These are phyloP conservation scores for Trichopus zeylanicus DNA, from an alignment of 116 monocot species.

Conservation along the genomic window DNA sequence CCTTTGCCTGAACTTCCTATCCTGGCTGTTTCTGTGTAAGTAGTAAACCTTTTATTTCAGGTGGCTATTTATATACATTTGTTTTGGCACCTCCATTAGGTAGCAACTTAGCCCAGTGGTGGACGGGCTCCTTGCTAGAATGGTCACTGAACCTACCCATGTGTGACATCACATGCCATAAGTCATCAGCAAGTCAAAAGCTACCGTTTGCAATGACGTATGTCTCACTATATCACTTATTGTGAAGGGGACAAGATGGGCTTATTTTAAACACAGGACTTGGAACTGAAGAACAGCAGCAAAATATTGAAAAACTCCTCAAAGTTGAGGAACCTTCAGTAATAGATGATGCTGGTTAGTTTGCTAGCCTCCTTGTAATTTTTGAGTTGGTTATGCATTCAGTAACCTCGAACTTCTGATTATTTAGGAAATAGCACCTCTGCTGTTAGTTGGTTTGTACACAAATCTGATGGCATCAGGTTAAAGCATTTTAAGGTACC, in stretches of 20 bases:
- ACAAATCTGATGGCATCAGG: conserved; percentile 57
- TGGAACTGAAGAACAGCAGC: conserved; percentile 63
- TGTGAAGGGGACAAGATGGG: conserved; percentile 81
- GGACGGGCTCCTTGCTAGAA: too few relatives aligned
- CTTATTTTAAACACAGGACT: conserved; percentile 76
- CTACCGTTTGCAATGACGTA: not conserved
- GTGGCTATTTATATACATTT: not conserved
- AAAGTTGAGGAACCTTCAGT: conserved; percentile 23
- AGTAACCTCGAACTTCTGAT: not conserved
- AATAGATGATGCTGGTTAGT: conserved; percentile 43
- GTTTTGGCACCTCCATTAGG: too few relatives aligned
- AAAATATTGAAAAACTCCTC: conserved; percentile 49
- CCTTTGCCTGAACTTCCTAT: conserved; percentile 69
- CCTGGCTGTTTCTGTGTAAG: conserved; percentile 72
- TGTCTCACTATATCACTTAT: too few relatives aligned
- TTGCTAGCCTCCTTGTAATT: not conserved
- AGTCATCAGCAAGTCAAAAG: too few relatives aligned
- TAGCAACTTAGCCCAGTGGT: too few relatives aligned
- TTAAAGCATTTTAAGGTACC: conserved; percentile 84
- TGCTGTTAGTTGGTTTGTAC: conserved; percentile 65
- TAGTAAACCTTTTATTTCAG: not conserved
- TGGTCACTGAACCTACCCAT: too few relatives aligned
- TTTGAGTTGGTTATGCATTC: not conserved
- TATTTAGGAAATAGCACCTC: conserved; percentile 30
- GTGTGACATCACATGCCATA: too few relatives aligned